These are phyloP conservation scores for Leccinum subfulvum DNA, from an alignment of 1,284 basidiomycete genomes.

Conservation along the genomic window DNA sequence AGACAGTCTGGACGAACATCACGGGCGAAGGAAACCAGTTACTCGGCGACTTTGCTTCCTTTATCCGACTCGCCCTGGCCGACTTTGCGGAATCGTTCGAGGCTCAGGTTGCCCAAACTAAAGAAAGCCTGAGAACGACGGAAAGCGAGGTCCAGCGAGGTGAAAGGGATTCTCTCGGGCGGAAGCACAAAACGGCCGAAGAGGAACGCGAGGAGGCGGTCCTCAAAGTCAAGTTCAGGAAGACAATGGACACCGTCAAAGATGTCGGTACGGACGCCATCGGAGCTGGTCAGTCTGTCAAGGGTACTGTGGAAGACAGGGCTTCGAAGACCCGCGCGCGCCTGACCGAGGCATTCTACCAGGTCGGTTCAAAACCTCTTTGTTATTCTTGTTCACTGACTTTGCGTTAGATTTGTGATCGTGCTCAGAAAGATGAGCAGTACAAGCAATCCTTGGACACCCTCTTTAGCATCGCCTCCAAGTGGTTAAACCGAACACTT, in stretches of 20 bases:
- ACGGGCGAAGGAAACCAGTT: slow-evolving; percentile 52
- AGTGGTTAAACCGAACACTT: slow-evolving; percentile 53
- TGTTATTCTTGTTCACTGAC: background rate
- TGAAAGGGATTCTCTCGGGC: slow-evolving; percentile 53
- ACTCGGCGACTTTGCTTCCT: slow-evolving; percentile 60
- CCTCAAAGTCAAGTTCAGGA: slow-evolving; percentile 53
- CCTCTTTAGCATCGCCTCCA: slow-evolving; percentile 52
- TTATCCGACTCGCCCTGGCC: slow-evolving; percentile 58
- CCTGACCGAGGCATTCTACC: slow-evolving; percentile 49
- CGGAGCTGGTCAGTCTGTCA: slow-evolving; percentile 46
- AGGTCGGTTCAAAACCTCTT: slow-evolving; percentile 36
- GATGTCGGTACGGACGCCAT: slow-evolving; percentile 54
- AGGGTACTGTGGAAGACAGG: slow-evolving; percentile 42
- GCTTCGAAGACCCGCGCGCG: slow-evolving; percentile 41
- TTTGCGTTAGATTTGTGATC: slow-evolving; percentile 53
- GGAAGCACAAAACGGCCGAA: slow-evolving; percentile 46
- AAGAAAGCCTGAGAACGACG: slow-evolving; percentile 48
- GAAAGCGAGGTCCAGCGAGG: slow-evolving; percentile 60
- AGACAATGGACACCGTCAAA: slow-evolving; percentile 63
- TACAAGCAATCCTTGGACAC: slow-evolving; percentile 57
- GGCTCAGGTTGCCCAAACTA: slow-evolving; percentile 45
- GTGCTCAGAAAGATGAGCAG: slow-evolving; percentile 55
- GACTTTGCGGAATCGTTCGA: slow-evolving; percentile 61
- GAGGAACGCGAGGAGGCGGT: slow-evolving; percentile 38
- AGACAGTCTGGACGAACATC: slow-evolving; percentile 51